A percentile compares a stretch with the other conserved stretches of the same genome.
These are phyloP conservation scores for Maudiozyma barnettii DNA, from an alignment of 805 yeast species.

Conservation along the genomic window DNA sequence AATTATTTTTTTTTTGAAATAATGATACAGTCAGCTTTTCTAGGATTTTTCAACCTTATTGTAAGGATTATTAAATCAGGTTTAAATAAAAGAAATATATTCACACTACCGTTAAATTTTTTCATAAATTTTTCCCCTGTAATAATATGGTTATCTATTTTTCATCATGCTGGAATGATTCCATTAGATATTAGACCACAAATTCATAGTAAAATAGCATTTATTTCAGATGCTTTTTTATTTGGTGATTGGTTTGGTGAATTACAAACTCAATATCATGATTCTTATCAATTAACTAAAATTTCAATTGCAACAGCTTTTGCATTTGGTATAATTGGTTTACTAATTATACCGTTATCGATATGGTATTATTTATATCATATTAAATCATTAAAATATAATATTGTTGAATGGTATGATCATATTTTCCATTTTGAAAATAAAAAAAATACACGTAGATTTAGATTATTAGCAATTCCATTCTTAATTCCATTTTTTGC, in stretches of 20 bases:
- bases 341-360: conserved; percentile 15
- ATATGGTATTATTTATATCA: conserved; percentile 24
- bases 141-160: conserved; percentile 44
- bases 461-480: conserved; percentile 16
- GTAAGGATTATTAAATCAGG: conserved; percentile 9
- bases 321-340: conserved; percentile 8
- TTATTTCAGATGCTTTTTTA: conserved; percentile 22
- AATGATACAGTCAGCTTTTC: neutral
- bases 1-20: too few relatives aligned
- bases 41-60: neutral
- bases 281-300: conserved; percentile 5
- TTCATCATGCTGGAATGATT: conserved; percentile 49
- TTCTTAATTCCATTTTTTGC: conserved; percentile 36
- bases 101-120: conserved; percentile 37
- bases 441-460: conserved; percentile 10
- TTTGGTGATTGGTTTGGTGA: conserved; percentile 28
- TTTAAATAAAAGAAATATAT: conserved; percentile 31
- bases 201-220: conserved; percentile 42
- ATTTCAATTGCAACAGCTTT: conserved; percentile 11
- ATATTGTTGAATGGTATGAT: conserved; percentile 21
- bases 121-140: conserved; percentile 43
- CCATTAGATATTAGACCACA: conserved; percentile 47
- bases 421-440: conserved; percentile 14
- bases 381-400: conserved; percentile 11
- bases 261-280: conserved; percentile 14